phyloP scores from a whole-genome alignment of 805 yeast species.

The Zygoascus bituminiphila region DNA sequence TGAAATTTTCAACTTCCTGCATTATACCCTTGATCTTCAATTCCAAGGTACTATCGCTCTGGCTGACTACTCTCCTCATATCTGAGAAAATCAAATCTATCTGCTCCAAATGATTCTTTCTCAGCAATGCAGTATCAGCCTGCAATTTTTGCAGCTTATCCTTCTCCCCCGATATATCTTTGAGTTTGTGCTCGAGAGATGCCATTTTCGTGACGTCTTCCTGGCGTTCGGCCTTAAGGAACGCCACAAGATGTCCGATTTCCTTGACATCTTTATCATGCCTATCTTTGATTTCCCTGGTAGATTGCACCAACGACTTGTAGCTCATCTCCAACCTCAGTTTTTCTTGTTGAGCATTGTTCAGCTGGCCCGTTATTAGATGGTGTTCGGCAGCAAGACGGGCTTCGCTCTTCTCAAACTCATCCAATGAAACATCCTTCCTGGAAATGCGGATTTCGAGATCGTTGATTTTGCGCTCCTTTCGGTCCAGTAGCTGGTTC shows the following conservation, averaged over 20 bases:
- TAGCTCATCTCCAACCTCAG: constrained; percentile 44
- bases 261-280: constrained; percentile 49
- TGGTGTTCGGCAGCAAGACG: constrained; percentile 3
- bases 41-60: constrained; percentile 12
- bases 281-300: constrained; percentile 46
- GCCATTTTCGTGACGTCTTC: constrained; percentile 11
- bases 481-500: constrained; percentile 57
- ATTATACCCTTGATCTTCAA: constrained; percentile 11
- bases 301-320: constrained; percentile 41
- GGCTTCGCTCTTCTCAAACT: background rate
- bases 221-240: constrained; percentile 10
- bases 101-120: constrained; percentile 15
- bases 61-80: constrained; percentile 11
- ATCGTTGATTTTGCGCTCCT: constrained; percentile 60
- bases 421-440: constrained; percentile 5
- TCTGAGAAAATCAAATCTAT: constrained; percentile 12
- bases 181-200: constrained; percentile 16
- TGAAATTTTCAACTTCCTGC: constrained; percentile 10
- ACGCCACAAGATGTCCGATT: constrained; percentile 8
- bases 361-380: constrained; percentile 4
- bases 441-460: constrained; percentile 45
- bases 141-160: constrained; percentile 10
- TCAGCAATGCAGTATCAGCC: constrained; percentile 7
- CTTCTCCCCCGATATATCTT: constrained; percentile 9
- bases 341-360: constrained; percentile 42